Evolutionary conservation across 164 flowering plant genomes (phyloP), one percentile per base, ranked within the genome.

Genomic region (Litsea cubeba): DNA sequence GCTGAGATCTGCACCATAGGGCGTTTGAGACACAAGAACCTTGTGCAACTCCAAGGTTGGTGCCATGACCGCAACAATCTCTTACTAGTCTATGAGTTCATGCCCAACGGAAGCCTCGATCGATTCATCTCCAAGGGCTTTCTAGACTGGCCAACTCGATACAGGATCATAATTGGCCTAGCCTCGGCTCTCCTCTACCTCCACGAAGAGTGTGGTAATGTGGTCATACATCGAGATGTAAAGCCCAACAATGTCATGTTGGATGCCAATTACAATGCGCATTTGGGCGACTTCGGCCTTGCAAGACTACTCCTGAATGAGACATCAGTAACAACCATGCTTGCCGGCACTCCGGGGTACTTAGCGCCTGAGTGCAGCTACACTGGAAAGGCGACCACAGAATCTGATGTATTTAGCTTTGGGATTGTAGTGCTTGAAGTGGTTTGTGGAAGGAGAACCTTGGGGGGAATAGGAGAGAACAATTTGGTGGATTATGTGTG

Each of bases 301-400:
- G 98, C 97, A 11, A 89, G 88, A 73, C 87, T 88, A 0, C 83
- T 85, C 23, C 90, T 84, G 22, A 81, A 82, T 24, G 46, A 70
- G 10, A 10, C 60, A 1, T 54, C 83, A 11, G 73, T 80, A 11
- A 86, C 89, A 4, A 85, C 89, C 2, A 75, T 83, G 26, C 88
- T 90, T 0, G 96, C 88, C 0, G 98, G 98, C 24, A 93, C 98
- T 46, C 87, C 87, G 82, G 94, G 98, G 0, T 91, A 93, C 65
- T 78, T 93, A 1, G 98, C 95, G 5, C 96, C 98, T 0, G 94
- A 93, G 73, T 89, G 89, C 71, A 91, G 85, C 2, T 87, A 82
- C 63, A 81, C 81, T 1, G 94, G 96, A 15, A 76, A 85, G 6
- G 88, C 91, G 0, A 81, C 91, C 0, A 84, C 68, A 78, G 90